Evolutionary conservation across 768 basidiomycete genomes (phyloP).

Genomic region (Pulveroboletus frians): DNA sequence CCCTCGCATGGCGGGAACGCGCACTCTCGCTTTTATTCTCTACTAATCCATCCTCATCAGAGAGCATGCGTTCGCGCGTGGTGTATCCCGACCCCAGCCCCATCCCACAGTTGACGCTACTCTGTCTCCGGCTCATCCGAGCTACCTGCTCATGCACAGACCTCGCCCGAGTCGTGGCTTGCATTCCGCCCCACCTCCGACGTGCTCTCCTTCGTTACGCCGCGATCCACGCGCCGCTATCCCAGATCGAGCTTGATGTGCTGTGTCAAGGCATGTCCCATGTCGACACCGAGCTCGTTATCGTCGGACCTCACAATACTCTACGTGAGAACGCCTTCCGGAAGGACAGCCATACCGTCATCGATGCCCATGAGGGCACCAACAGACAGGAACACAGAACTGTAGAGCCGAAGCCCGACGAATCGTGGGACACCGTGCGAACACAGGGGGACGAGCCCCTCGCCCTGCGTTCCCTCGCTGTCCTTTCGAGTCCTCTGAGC

Average conservation of each 20-base stretch:
- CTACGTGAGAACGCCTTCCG: slow-evolving; percentile 43
- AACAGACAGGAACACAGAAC: neutral
- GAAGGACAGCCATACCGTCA: neutral
- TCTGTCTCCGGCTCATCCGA: slow-evolving; percentile 54
- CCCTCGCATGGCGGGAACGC: slow-evolving; percentile 44
- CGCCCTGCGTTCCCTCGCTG: slow-evolving; percentile 42
- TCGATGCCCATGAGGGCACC: neutral
- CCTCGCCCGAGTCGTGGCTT: slow-evolving; percentile 44
- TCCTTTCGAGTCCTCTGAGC: slow-evolving; percentile 46
- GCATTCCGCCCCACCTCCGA: slow-evolving; percentile 55
- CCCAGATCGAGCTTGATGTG: slow-evolving; percentile 43
- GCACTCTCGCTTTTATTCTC: slow-evolving; percentile 52
- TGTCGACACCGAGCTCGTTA: slow-evolving; percentile 57
- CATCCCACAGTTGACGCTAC: slow-evolving; percentile 47
- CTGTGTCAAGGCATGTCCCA: slow-evolving; percentile 49
- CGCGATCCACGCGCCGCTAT: slow-evolving; percentile 54
- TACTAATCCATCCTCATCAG: neutral
- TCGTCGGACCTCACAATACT: slow-evolving; percentile 51
- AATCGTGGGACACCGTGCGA: slow-evolving; percentile 40
- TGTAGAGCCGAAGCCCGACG: neutral
- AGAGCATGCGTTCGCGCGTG: neutral
- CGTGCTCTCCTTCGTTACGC: slow-evolving; percentile 54
- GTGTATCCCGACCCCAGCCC: slow-evolving; percentile 15
- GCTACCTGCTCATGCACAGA: slow-evolving; percentile 36
- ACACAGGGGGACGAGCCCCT: slow-evolving; percentile 29